These are phyloP conservation scores for Phellopilus nigrolimitatus DNA, from an alignment of 1,284 basidiomycete species.

Conservation along the genomic window DNA sequence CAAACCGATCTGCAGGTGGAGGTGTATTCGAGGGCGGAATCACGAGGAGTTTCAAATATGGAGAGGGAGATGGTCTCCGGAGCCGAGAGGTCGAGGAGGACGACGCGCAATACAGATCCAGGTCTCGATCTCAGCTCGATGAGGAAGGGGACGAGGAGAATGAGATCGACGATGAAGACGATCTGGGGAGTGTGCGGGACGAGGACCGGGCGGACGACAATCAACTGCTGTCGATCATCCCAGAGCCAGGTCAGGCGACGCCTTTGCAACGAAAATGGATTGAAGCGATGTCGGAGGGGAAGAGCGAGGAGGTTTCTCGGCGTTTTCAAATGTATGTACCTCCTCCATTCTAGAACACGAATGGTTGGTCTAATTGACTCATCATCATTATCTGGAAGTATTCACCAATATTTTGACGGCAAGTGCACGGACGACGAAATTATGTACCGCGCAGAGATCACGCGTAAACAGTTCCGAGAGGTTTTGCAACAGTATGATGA, in stretches of 20 bases:
- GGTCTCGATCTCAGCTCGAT: too few species aligned
- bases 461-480: constrained; percentile 69
- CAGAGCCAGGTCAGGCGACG: constrained; percentile 78
- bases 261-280: constrained; percentile 76
- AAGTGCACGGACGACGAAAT: constrained; percentile 79
- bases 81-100: constrained; percentile 8
- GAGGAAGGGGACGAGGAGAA: too few species aligned
- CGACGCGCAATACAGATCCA: too few species aligned
- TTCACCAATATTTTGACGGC: constrained; percentile 80
- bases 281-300: constrained; percentile 76
- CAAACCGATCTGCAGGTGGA: constrained; percentile 12
- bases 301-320: constrained; percentile 54
- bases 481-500: constrained; percentile 76
- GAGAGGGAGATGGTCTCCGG: not conserved
- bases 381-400: constrained; percentile 38
- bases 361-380: not conserved
- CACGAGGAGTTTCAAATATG: constrained; percentile 12
- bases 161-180: constrained; percentile 20
- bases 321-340: constrained; percentile 63
- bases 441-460: constrained; percentile 68
- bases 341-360: not conserved
- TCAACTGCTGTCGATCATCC: constrained; percentile 62
- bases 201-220: constrained; percentile 51
- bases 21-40: constrained; percentile 8
- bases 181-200: constrained; percentile 34